Percentiles rank a stretch among this genome's conserved stretches.
phyloP scores from a whole-genome alignment of 106 monocot species.

The Dactylorhiza incarnata region DNA sequence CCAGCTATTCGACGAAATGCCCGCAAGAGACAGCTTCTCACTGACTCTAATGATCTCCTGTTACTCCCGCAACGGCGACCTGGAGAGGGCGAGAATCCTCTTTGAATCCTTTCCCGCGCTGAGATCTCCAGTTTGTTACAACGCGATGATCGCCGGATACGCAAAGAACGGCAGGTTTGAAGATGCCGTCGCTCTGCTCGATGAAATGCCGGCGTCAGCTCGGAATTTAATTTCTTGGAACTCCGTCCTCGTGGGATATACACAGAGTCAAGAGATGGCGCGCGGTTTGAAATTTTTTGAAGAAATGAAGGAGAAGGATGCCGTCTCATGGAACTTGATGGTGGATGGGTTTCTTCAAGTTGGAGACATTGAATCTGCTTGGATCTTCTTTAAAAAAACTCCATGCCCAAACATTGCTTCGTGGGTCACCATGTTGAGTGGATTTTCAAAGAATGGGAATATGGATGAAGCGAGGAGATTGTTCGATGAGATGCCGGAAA shows the following conservation, averaged over 20 bases:
- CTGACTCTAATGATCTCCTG: conserved; percentile 49
- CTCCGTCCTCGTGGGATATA: conserved; percentile 45
- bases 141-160: conserved; percentile 49
- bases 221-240: conserved; percentile 37
- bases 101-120: conserved; percentile 25
- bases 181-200: conserved; percentile 32
- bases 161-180: conserved; percentile 37
- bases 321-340: conserved; percentile 59
- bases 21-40: conserved; percentile 39
- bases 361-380: conserved; percentile 31
- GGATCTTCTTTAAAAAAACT: conserved; percentile 25
- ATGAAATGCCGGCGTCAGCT: conserved; percentile 22
- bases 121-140: conserved; percentile 38
- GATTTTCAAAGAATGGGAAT: conserved; percentile 29
- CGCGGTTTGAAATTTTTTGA: conserved; percentile 32
- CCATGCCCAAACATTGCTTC: conserved; percentile 38
- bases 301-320: conserved; percentile 34
- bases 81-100: conserved; percentile 29
- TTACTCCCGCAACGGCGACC: conserved; percentile 22
- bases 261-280: conserved; percentile 32
- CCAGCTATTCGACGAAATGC: conserved; percentile 44
- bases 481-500: conserved; percentile 55
- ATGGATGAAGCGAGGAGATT: conserved; percentile 34
- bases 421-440: conserved; percentile 57
- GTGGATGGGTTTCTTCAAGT: conserved; percentile 36